A percentile compares a stretch with the other conserved stretches of the same genome.
These are phyloP conservation scores for Datisca glomerata DNA, from an alignment of 306 rosid genomes.

Conservation along the genomic window DNA sequence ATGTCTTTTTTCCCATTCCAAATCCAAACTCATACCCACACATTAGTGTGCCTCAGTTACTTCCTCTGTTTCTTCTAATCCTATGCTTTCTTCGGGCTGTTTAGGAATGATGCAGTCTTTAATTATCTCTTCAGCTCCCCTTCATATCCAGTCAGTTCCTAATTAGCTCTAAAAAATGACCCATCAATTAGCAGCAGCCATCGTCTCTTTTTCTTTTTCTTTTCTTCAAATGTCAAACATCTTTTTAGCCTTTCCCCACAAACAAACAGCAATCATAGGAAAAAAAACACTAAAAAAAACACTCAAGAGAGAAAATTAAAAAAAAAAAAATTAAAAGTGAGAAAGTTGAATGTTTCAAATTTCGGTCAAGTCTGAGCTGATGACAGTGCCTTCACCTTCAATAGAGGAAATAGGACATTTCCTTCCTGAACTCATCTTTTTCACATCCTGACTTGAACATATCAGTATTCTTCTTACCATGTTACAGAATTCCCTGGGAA, in stretches of 20 bases:
- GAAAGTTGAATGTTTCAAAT: slow-evolving; percentile 23
- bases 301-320: no score
- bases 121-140: neutral
- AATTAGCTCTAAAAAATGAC: neutral
- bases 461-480: slow-evolving; percentile 82
- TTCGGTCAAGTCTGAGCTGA: slow-evolving; percentile 50
- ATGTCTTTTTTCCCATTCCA: no score
- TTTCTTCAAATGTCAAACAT: no score
- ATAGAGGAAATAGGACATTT: slow-evolving; percentile 35
- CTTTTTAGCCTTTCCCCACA: neutral
- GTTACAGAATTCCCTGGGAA: slow-evolving; percentile 74
- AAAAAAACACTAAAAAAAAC: no score
- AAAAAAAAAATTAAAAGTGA: no score
- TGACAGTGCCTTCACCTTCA: slow-evolving; percentile 57
- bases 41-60: no score
- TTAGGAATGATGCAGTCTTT: no score
- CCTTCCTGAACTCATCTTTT: slow-evolving; percentile 61
- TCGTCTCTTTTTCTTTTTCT: neutral
- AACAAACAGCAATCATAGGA: slow-evolving; percentile 15
- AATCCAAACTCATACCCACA: no score
- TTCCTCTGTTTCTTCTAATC: no score
- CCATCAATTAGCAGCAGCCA: neutral
- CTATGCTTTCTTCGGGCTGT: no score
- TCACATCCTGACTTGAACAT: slow-evolving; percentile 71
- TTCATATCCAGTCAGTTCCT: no score